Evolutionary conservation across 2,329 filamentous ascomycete species (phyloP).

Genomic region (Pseudocercospora musae): DNA sequence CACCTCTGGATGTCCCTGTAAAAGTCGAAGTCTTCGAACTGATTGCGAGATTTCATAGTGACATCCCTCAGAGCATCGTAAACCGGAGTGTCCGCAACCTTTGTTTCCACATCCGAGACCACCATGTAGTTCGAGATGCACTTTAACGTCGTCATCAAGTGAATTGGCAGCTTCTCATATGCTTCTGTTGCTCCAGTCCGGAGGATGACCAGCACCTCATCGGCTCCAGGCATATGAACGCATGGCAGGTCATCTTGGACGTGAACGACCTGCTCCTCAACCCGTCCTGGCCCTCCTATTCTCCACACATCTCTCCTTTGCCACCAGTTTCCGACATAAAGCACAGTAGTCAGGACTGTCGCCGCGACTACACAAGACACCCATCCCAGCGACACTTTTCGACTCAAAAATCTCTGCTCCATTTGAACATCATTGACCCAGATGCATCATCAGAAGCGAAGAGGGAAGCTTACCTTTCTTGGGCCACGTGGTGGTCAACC

Average conservation of each 20-base stretch:
- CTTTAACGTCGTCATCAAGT: conserved; percentile 54
- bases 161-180: conserved; percentile 53
- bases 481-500: neutral
- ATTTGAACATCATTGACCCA: neutral
- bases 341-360: neutral
- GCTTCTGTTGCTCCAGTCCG: conserved; percentile 60
- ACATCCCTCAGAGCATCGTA: conserved; percentile 33
- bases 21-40: conserved; percentile 34
- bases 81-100: conserved; percentile 40
- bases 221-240: conserved; percentile 33
- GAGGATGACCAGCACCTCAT: conserved; percentile 56
- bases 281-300: neutral
- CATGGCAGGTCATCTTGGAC: conserved; percentile 12
- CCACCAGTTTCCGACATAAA: neutral
- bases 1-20: conserved; percentile 33
- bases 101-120: conserved; percentile 51
- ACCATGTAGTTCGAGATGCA: conserved; percentile 47
- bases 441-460: neutral
- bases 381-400: neutral
- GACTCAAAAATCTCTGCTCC: neutral
- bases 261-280: neutral
- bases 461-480: neutral
- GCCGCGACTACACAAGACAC: neutral
- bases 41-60: conserved; percentile 23
- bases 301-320: neutral